phyloP scores from a whole-genome alignment of 2,329 filamentous ascomycete species.

The Fusarium kyushuense region DNA sequence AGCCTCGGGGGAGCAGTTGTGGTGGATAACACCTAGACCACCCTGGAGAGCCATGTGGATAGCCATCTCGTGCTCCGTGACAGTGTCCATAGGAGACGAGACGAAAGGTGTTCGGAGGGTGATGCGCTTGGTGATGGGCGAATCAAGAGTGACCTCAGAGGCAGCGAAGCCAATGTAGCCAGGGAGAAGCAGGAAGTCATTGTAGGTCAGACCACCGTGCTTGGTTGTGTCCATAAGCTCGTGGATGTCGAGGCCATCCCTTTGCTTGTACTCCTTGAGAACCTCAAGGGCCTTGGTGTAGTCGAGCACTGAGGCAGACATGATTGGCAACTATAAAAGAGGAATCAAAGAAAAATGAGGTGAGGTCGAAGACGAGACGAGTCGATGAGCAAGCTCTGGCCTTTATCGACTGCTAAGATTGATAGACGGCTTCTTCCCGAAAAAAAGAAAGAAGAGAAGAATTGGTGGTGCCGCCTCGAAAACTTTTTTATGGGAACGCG shows the following conservation, averaged over 20 bases:
- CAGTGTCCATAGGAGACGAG: conserved; percentile 99
- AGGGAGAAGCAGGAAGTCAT: conserved; percentile 96
- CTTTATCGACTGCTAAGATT: conserved; percentile 54
- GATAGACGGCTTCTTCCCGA: conserved; percentile 66
- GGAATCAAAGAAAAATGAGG: conserved; percentile 53
- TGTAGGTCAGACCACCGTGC: conserved; percentile 96
- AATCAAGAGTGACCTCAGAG: conserved; percentile 87
- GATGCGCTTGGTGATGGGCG: conserved; percentile 94
- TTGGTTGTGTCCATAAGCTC: conserved; percentile 91
- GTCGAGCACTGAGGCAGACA: conserved; percentile 80
- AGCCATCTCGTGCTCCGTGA: conserved; percentile 99
- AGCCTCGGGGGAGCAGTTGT: conserved; percentile 98
- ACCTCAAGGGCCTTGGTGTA: conserved; percentile 80
- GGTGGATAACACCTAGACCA: conserved; percentile 94
- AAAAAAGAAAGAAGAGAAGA: conserved; percentile 60
- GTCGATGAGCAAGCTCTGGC: conserved; percentile 49
- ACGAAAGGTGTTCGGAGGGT: conserved; percentile 96
- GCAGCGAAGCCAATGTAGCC: conserved; percentile 99
- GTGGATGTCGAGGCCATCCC: conserved; percentile 88
- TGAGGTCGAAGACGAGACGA: conserved; percentile 60
- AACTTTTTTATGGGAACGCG: conserved; percentile 57
- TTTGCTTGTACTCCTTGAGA: conserved; percentile 81
- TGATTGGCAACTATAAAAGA: conserved; percentile 57
- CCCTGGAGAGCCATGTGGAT: conserved; percentile 95
- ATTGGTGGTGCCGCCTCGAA: conserved; percentile 49